These are phyloP conservation scores for Aspergillus ostianus DNA, from an alignment of 495 filamentous ascomycete species.

Conservation along the genomic window DNA sequence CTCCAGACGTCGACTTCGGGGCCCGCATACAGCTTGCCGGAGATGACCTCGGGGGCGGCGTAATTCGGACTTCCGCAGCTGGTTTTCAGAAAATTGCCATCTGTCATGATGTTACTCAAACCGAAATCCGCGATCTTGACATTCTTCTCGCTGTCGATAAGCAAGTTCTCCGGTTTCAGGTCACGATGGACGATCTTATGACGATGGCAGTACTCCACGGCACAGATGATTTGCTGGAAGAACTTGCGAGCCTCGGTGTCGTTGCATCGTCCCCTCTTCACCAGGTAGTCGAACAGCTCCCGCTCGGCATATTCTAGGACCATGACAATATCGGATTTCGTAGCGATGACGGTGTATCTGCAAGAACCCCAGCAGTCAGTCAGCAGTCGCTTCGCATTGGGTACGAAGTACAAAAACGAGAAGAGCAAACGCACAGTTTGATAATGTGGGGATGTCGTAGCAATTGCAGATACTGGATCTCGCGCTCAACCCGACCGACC, in stretches of 20 bases:
- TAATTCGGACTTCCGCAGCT: conserved; percentile 98
- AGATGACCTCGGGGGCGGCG: conserved; percentile 95
- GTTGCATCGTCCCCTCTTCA: conserved; percentile 81
- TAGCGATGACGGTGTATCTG: conserved; percentile 95
- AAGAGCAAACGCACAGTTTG: conserved; percentile 69
- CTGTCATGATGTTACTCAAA: conserved; percentile 98
- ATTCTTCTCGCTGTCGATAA: conserved; percentile 90
- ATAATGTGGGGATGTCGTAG: conserved; percentile 98
- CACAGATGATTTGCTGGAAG: conserved; percentile 99
- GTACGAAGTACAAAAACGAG: background rate
- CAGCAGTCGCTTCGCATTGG: conserved; percentile 13
- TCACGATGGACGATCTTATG: conserved; percentile 99
- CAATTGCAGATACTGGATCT: conserved; percentile 96
- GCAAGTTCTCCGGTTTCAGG: conserved; percentile 93
- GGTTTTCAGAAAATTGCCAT: conserved; percentile 97
- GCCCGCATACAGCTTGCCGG: conserved; percentile 94
- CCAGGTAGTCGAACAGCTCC: conserved; percentile 96
- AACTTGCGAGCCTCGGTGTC: conserved; percentile 91
- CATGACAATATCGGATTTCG: conserved; percentile 93
- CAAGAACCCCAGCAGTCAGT: conserved; percentile 15
- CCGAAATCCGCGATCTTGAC: conserved; percentile 99
- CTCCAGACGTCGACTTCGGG: conserved; percentile 99
- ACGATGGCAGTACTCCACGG: conserved; percentile 97
- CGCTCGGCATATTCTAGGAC: conserved; percentile 96
- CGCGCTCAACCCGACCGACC: conserved; percentile 93